A percentile compares a stretch with the other conserved stretches of the same genome.
phyloP scores from a whole-genome alignment of 331 rosid species.

The Acacia pycnantha region DNA sequence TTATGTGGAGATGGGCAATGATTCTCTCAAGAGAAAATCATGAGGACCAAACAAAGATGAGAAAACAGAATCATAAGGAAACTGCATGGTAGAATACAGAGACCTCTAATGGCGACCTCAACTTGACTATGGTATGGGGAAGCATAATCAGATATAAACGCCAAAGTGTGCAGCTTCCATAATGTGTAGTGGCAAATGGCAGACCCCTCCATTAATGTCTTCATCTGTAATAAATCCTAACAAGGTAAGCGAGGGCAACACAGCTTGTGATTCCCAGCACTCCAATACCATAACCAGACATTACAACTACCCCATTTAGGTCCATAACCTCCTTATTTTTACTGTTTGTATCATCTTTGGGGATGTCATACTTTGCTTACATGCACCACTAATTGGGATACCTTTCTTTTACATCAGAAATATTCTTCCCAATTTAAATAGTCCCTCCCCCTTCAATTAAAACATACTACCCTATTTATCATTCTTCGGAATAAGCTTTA shows the following conservation, averaged over 20 bases:
- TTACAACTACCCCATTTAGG: background rate
- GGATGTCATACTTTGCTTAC: background rate
- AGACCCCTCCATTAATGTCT: background rate
- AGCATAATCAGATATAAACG: background rate
- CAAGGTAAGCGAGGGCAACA: background rate
- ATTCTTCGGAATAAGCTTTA: background rate
- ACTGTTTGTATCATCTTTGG: background rate
- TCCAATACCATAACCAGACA: background rate
- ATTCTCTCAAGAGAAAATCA: background rate
- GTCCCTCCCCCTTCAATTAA: background rate
- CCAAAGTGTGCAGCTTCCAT: constrained; percentile 1
- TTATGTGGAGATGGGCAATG: too few relatives aligned
- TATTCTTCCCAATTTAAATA: background rate
- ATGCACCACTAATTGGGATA: background rate
- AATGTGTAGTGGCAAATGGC: background rate
- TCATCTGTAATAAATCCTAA: background rate
- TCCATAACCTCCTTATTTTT: background rate
- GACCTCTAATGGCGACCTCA: background rate
- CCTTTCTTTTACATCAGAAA: background rate
- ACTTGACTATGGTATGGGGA: background rate
- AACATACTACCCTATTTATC: background rate
- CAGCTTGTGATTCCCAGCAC: background rate
- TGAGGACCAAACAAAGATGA: background rate
- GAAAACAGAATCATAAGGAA: background rate
- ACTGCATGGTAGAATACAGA: too few relatives aligned